phyloP scores from a whole-genome alignment of 2,329 filamentous ascomycete species.

The Dactylellina leptospora region DNA sequence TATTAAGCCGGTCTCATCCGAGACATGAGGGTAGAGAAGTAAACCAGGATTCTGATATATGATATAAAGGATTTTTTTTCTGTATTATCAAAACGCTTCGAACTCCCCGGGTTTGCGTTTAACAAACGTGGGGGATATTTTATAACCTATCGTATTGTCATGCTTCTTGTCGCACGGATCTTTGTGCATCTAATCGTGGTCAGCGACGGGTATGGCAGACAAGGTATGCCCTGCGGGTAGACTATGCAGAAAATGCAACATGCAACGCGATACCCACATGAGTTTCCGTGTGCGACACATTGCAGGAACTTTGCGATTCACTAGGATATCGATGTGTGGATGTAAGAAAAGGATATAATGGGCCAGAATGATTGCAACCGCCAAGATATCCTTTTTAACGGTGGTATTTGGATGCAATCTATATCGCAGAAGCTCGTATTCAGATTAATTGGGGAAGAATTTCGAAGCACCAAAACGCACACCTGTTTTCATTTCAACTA shows the following conservation, averaged over 20 bases:
- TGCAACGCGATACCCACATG: slow-evolving; percentile 13
- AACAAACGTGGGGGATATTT: slow-evolving; percentile 64
- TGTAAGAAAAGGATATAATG: too few species aligned
- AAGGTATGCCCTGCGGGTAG: slow-evolving; percentile 2
- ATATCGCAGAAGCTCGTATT: too few species aligned
- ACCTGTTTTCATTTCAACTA: too few species aligned
- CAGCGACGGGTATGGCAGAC: slow-evolving; percentile 3
- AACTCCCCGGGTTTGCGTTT: slow-evolving; percentile 87
- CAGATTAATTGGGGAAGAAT: too few species aligned
- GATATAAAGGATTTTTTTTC: too few species aligned
- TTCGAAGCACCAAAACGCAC: too few species aligned
- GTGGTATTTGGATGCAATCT: too few species aligned
- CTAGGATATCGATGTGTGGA: not conserved
- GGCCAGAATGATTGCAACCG: too few species aligned
- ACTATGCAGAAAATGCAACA: slow-evolving; percentile 36
- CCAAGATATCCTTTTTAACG: too few species aligned
- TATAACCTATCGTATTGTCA: slow-evolving; percentile 13
- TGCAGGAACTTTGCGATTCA: not conserved
- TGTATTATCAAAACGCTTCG: slow-evolving; percentile 66
- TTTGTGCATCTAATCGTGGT: too few species aligned
- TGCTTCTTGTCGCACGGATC: not conserved
- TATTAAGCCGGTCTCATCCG: slow-evolving; percentile 83
- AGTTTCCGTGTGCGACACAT: too few species aligned
- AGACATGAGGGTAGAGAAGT: slow-evolving; percentile 90
- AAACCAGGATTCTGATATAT: slow-evolving; percentile 71